Base-by-base conservation (phyloP, 306 rosid genomes). In the Mucuna pruriens region DNA sequence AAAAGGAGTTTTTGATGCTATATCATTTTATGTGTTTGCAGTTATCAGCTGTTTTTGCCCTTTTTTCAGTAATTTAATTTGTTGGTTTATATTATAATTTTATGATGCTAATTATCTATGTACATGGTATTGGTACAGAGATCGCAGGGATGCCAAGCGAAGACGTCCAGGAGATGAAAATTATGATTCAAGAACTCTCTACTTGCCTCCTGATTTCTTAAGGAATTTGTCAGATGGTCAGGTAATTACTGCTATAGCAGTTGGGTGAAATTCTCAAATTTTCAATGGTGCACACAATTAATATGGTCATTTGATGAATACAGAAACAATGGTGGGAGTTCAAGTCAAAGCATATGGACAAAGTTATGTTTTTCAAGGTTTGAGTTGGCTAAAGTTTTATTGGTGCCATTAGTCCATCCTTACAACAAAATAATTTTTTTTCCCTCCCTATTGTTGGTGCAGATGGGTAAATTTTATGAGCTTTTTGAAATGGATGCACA, bases 251-350 rank as follows among this genome's bases (percentile, higher is more conserved):
- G 60, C 34, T 64, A 36, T 75, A 61, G 25, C 65, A 29, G 49
- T 81, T 40, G 73, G 57, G 17, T 22, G 73, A 7, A 31, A 63
- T 29, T 75, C 22, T 77, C 40, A 67, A 80, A 23, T 63, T 44
- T 34, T 63, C 42, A 15, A 22, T 58, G 75, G 52, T 71, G 73
- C 74, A 79, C 83, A 64, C 31, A 19, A 46, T 86, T 83, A 62
- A 77, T 79, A 4, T 80, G 60, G 55, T 66, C 9, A 40, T 45
- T 31, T 82, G 71, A 69, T 85, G 80, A 57, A 54, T 79, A 61
- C 88, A 95, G 99, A 95, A 87, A 80, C 98, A 95, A 87, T 95
- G 99, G 99, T 93, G 98, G 99, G 99, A 93, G 68, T 95, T 95
- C 88, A 95, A 95, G 94, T 89, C 99, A 46, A 89, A 90, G 82